Conservation (phyloP, 2,329 filamentous ascomycete species). For the Cladosporium sp. region DNA sequence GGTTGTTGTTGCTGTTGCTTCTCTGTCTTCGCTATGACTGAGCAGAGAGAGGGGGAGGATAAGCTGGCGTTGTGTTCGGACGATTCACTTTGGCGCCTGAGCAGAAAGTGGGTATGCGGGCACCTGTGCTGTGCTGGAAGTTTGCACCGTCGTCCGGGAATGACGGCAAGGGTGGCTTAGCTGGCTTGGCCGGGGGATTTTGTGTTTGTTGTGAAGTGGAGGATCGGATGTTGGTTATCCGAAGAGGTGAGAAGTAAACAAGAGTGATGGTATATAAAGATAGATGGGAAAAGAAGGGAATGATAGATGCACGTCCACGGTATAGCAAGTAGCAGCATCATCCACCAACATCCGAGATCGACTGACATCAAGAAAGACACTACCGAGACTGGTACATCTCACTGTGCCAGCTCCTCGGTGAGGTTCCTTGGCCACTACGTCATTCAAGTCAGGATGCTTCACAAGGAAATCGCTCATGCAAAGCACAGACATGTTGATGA, state of each 20-base stretch:
- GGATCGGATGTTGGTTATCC: background rate
- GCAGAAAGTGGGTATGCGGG: slow-evolving; percentile 11
- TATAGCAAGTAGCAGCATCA: too few relatives aligned
- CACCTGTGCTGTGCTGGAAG: background rate
- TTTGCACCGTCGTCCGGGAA: slow-evolving; percentile 10
- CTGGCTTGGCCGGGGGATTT: slow-evolving; percentile 10
- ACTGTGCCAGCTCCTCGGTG: too few relatives aligned
- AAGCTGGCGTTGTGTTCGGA: slow-evolving; percentile 2
- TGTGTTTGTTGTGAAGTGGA: slow-evolving; percentile 12
- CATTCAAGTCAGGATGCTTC: too few relatives aligned
- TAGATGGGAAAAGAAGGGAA: too few relatives aligned
- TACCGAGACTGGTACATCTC: too few relatives aligned
- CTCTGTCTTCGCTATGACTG: background rate
- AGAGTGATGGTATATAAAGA: too few relatives aligned
- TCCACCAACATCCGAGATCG: too few relatives aligned
- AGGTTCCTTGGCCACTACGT: too few relatives aligned
- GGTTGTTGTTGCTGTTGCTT: background rate
- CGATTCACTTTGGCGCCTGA: background rate
- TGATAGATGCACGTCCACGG: too few relatives aligned
- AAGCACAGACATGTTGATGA: too few relatives aligned
- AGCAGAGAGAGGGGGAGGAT: slow-evolving; percentile 1
- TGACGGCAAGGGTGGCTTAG: slow-evolving; percentile 11
- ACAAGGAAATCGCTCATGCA: too few relatives aligned
- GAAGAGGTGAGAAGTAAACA: background rate
- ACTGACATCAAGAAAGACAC: too few relatives aligned